Evolutionary conservation across 1,284 basidiomycete genomes (phyloP), one percentile per base, ranked within the genome.

Genomic region (Xanthoconium separans): DNA sequence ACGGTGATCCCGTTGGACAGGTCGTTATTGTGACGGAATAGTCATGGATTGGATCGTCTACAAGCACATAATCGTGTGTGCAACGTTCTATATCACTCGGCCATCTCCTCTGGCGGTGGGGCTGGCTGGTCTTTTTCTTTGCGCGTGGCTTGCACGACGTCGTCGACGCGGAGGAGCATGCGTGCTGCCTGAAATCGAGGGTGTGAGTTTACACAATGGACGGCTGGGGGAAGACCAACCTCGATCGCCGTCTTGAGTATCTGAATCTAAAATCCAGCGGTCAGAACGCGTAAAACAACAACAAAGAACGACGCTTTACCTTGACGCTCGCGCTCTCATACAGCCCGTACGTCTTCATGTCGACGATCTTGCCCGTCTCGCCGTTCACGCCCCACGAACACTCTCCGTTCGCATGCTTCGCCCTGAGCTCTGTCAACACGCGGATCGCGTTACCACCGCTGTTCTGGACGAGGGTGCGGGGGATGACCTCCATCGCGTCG

Each of bases 401-500:
- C 66, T 96, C 89, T 10, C 95, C 95, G 54, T 87, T 91, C 16
- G 93, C 93, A 65, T 99, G 96, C 70, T 96, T 96, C 2, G 96
- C 96, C 75, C 94, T 79, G 54, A 99, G 78, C 72, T 95, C 93
- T 0, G 97, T 98, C 67, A 99, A 75, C 11, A 91, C 89, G 56
- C 95, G 81, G 64, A 99, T 98, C 6, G 89, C 91, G 70, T 98
- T 98, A 2, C 95, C 96, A 29, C 96, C 95, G 53, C 87, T 87
- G 74, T 99, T 99, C 73, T 98, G 95, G 16, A 96, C 89, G 58
- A 99, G 77, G 24, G 95, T 98, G 53, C 95, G 79, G 6, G 96
- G 96, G 61, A 99, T 98, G 50, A 98, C 94, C 73, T 99, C 95
- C 84, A 99, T 88, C 27, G 96, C 95, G 64, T 98, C 96, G 1